These are phyloP conservation scores for Drechslerella stenobrocha DNA, from an alignment of 2,329 filamentous ascomycete genomes.

Conservation along the genomic window DNA sequence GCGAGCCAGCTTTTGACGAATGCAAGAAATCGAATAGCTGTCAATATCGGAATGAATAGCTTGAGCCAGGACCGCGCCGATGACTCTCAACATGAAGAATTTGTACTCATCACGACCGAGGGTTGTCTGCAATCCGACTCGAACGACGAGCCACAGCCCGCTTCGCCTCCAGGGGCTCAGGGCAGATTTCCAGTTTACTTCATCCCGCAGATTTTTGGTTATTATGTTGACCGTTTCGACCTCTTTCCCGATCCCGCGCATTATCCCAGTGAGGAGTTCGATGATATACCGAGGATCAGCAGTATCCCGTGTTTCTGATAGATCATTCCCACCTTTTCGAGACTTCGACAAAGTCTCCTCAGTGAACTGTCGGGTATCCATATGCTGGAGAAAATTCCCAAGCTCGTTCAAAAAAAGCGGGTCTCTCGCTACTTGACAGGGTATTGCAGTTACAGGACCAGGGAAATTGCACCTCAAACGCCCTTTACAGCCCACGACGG, in stretches of 20 bases:
- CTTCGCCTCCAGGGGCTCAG: constrained; percentile 59
- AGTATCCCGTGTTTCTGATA: constrained; percentile 60
- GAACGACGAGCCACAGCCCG: constrained; percentile 61
- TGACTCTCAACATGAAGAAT: constrained; percentile 55
- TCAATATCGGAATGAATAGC: constrained; percentile 50
- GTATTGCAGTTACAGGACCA: constrained; percentile 52
- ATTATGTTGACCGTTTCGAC: constrained; percentile 54
- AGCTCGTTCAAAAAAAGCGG: constrained; percentile 7
- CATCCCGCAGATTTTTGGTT: constrained; percentile 62
- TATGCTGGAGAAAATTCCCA: constrained; percentile 26
- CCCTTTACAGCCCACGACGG: constrained; percentile 56
- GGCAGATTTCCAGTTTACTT: constrained; percentile 57
- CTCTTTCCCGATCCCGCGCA: constrained; percentile 56
- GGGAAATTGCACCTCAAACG: constrained; percentile 59
- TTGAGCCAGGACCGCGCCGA: constrained; percentile 53
- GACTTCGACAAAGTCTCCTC: constrained; percentile 15
- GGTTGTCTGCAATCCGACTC: constrained; percentile 59
- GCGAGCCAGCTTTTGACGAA: constrained; percentile 52
- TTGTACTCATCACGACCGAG: constrained; percentile 16
- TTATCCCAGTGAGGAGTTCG: constrained; percentile 59
- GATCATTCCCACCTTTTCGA: constrained; percentile 12
- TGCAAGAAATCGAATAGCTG: constrained; percentile 19
- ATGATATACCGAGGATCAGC: constrained; percentile 61
- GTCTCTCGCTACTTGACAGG: constrained; percentile 2
- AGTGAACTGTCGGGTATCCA: constrained; percentile 10